A percentile compares a stretch with the other conserved stretches of the same genome.
Evolutionary conservation across 2,329 filamentous ascomycete species (phyloP).

Genomic region (Xylaria sp.): DNA sequence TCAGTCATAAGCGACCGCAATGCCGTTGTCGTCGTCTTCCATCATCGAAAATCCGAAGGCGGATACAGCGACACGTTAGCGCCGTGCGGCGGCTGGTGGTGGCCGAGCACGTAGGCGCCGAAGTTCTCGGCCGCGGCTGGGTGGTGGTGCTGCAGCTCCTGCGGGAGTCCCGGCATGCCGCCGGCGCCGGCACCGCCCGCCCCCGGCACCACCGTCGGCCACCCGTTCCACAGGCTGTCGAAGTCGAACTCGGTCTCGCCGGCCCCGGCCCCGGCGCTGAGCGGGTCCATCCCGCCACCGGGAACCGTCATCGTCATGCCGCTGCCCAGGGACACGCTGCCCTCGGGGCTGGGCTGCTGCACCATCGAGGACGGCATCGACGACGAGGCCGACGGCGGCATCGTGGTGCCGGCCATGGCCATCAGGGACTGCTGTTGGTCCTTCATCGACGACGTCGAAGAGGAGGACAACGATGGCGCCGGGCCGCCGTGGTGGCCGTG

Average conservation of each 20-base stretch:
- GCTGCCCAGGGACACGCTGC: conserved; percentile 31
- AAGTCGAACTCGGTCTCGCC: conserved; percentile 43
- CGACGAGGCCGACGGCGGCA: conserved; percentile 13
- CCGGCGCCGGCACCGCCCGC: too few relatives aligned
- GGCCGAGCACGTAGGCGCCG: conserved; percentile 22
- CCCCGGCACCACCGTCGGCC: conserved; percentile 12
- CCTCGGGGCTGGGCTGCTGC: conserved; percentile 38
- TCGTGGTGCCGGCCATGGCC: conserved; percentile 5
- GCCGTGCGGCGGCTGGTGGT: conserved; percentile 17
- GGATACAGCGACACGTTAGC: conserved; percentile 23
- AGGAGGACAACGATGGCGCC: too few relatives aligned
- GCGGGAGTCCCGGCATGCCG: conserved; percentile 11
- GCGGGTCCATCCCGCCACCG: conserved; percentile 28
- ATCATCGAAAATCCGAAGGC: conserved; percentile 27
- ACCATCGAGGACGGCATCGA: conserved; percentile 31
- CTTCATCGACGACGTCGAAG: too few relatives aligned
- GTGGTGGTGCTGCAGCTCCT: conserved; percentile 19
- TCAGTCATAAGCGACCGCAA: neutral
- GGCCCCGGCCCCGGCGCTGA: conserved; percentile 33
- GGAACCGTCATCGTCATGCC: conserved; percentile 24
- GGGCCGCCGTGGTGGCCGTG: too few relatives aligned
- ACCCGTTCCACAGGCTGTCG: conserved; percentile 40
- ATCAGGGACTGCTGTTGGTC: conserved; percentile 24
- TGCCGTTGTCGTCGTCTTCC: conserved; percentile 7
- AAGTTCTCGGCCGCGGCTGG: conserved; percentile 19